Conservation (phyloP, 176 grass and related monocot species). For the Poa annua region DNA sequence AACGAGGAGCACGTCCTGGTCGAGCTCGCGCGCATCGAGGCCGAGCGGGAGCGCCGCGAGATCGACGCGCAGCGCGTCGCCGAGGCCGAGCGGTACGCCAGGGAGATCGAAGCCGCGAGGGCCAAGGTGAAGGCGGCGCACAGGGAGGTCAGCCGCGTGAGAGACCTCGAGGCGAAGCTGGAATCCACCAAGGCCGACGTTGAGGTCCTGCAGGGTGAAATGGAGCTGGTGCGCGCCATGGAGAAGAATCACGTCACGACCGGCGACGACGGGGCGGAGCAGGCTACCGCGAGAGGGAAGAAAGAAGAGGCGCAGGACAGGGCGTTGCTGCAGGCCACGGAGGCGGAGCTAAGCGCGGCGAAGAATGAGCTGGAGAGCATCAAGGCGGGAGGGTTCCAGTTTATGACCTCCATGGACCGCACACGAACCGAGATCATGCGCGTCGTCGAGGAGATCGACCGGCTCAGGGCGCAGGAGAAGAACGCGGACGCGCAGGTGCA, state of each 20-base stretch:
- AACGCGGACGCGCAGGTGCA: slow-evolving; percentile 63
- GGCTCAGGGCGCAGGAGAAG: slow-evolving; percentile 62
- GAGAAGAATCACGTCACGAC: slow-evolving; percentile 37
- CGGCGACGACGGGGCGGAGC: background rate
- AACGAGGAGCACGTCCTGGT: slow-evolving; percentile 97
- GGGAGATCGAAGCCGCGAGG: slow-evolving; percentile 57
- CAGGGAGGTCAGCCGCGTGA: slow-evolving; percentile 45
- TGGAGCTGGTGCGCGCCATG: slow-evolving; percentile 92
- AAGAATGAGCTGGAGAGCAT: slow-evolving; percentile 71
- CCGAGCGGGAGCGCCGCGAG: slow-evolving; percentile 77
- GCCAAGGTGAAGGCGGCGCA: slow-evolving; percentile 50
- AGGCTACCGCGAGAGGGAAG: slow-evolving; percentile 35
- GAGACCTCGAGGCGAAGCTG: slow-evolving; percentile 67
- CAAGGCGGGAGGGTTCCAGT: slow-evolving; percentile 73
- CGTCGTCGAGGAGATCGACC: slow-evolving; percentile 48
- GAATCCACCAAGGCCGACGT: slow-evolving; percentile 68
- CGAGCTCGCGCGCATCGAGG: slow-evolving; percentile 95
- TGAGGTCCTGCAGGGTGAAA: slow-evolving; percentile 69
- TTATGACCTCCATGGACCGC: slow-evolving; percentile 87
- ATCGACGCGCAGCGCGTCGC: slow-evolving; percentile 57
- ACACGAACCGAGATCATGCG: slow-evolving; percentile 64
- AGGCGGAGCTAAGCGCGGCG: slow-evolving; percentile 56
- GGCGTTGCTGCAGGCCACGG: slow-evolving; percentile 44
- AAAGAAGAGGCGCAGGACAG: slow-evolving; percentile 32
- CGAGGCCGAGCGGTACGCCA: slow-evolving; percentile 52